A percentile compares a stretch with the other conserved stretches of the same genome.
These are phyloP conservation scores for Wickerhamiella sorbophila DNA, from an alignment of 805 yeast genomes.

Conservation along the genomic window DNA sequence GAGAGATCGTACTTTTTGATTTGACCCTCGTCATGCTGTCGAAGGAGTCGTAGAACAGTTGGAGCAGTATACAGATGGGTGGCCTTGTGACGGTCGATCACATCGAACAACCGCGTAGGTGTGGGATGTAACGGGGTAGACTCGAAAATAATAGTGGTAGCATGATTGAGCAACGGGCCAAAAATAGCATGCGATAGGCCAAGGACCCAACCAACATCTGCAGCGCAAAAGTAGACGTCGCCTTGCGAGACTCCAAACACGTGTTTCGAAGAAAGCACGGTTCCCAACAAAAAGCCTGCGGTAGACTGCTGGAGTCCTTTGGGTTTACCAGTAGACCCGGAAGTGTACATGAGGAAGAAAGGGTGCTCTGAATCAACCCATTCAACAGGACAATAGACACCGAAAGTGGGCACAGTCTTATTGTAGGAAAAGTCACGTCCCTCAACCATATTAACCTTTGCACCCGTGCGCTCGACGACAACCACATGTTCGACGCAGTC, in stretches of 20 bases:
- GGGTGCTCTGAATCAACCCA: slow-evolving; percentile 70
- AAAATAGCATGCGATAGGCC: slow-evolving; percentile 76
- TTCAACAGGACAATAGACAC: slow-evolving; percentile 57
- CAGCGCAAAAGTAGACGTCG: slow-evolving; percentile 71
- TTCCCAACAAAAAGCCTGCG: slow-evolving; percentile 65
- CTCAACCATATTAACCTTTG: slow-evolving; percentile 37
- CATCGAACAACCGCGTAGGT: slow-evolving; percentile 72
- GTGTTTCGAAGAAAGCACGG: slow-evolving; percentile 58
- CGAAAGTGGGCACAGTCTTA: slow-evolving; percentile 49
- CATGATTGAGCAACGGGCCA: slow-evolving; percentile 66
- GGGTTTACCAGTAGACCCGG: slow-evolving; percentile 82
- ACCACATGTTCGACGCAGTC: slow-evolving; percentile 56
- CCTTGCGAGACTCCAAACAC: slow-evolving; percentile 62
- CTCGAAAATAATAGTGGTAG: slow-evolving; percentile 68
- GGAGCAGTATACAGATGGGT: slow-evolving; percentile 94
- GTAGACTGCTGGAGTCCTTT: slow-evolving; percentile 76
- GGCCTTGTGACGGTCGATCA: slow-evolving; percentile 70
- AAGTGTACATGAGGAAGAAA: slow-evolving; percentile 63
- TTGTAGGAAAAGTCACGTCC: slow-evolving; percentile 70
- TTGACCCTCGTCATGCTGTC: slow-evolving; percentile 67
- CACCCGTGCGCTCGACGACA: slow-evolving; percentile 63
- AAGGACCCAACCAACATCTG: slow-evolving; percentile 86
- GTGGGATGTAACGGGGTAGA: slow-evolving; percentile 82
- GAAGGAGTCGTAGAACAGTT: slow-evolving; percentile 77
- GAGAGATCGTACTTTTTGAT: slow-evolving; percentile 50